Conservation (phyloP, 805 yeast species). For the Candida yuanshanica region DNA sequence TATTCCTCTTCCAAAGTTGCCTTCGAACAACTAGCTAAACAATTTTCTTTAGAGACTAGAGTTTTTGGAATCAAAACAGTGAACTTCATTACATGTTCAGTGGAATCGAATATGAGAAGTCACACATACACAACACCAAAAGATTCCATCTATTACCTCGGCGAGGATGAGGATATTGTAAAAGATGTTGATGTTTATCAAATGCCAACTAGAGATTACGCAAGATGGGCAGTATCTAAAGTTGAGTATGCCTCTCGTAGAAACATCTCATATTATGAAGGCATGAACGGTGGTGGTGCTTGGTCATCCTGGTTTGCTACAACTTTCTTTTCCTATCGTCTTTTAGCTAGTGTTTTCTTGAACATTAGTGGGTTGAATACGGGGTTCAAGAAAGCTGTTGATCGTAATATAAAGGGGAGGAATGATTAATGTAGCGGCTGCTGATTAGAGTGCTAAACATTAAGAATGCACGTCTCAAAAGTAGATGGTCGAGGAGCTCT, state of each 20-base stretch:
- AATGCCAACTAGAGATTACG: slow-evolving; percentile 31
- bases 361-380: too few species aligned
- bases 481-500: too few species aligned
- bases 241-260: slow-evolving; percentile 10
- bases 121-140: slow-evolving; percentile 3
- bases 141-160: slow-evolving; percentile 13
- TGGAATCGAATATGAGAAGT: slow-evolving; percentile 28
- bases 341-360: too few species aligned
- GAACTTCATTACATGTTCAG: slow-evolving; percentile 35
- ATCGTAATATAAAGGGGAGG: too few species aligned
- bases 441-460: too few species aligned
- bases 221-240: slow-evolving; percentile 33
- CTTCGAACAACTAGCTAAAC: slow-evolving; percentile 31
- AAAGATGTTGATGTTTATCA: neutral
- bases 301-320: too few species aligned
- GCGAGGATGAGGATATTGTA: slow-evolving; percentile 3
- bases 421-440: too few species aligned
- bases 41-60: slow-evolving; percentile 30
- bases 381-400: too few species aligned
- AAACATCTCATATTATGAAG: slow-evolving; percentile 4
- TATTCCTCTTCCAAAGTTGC: slow-evolving; percentile 37
- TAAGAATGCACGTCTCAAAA: too few species aligned
- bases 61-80: slow-evolving; percentile 35
- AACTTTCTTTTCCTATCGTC: too few species aligned
- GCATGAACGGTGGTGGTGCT: slow-evolving; percentile 11